Evolutionary conservation across 257 asterid genomes (phyloP).

Genomic region (Plantago ovata): DNA sequence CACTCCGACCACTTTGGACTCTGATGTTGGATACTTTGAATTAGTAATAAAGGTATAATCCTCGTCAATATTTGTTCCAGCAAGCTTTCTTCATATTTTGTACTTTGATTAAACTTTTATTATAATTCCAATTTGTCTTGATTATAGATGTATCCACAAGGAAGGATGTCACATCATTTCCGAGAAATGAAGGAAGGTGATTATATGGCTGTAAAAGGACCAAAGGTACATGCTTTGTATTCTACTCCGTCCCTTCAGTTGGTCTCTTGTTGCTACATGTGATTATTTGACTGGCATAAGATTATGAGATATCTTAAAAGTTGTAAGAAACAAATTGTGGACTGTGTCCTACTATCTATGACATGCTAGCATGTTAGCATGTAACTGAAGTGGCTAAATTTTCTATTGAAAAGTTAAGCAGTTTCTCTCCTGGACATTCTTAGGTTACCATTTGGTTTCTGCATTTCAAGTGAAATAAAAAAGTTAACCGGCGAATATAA

Average conservation of each 20-base stretch:
- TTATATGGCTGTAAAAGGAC: slow-evolving; percentile 87
- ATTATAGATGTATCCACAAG: slow-evolving; percentile 96
- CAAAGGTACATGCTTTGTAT: slow-evolving; percentile 37
- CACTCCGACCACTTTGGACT: slow-evolving; percentile 96
- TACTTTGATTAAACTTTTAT: background rate
- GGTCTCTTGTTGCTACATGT: background rate
- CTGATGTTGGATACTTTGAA: slow-evolving; percentile 88
- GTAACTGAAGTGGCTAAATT: too few relatives aligned
- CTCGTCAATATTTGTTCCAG: background rate
- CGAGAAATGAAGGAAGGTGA: slow-evolving; percentile 92
- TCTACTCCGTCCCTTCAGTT: background rate
- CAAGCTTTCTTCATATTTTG: background rate
- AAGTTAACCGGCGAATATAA: too few relatives aligned
- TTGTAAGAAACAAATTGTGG: background rate
- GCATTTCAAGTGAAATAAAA: too few relatives aligned
- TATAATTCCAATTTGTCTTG: background rate
- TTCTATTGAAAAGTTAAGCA: too few relatives aligned
- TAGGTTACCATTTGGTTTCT: too few relatives aligned
- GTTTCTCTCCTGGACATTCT: too few relatives aligned
- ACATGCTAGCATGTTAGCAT: too few relatives aligned
- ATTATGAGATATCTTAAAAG: background rate
- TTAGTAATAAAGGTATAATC: slow-evolving; percentile 77
- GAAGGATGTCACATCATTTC: slow-evolving; percentile 98
- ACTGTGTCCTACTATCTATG: too few relatives aligned
- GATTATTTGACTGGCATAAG: background rate